These are phyloP conservation scores for Lepidium aucheri DNA, from an alignment of 345 rosid genomes.

Conservation along the genomic window DNA sequence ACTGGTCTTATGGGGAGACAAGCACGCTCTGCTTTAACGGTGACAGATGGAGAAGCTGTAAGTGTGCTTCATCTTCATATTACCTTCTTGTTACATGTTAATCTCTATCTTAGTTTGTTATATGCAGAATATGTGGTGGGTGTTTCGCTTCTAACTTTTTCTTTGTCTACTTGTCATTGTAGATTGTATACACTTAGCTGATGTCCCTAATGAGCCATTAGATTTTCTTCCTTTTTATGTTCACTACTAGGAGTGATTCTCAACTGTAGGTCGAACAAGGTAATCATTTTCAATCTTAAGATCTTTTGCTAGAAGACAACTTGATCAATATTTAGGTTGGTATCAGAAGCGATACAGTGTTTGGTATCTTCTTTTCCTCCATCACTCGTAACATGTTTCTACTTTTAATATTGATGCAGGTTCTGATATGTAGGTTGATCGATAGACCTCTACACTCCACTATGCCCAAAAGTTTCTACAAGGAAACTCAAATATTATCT, in stretches of 20 bases:
- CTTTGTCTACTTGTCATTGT: conserved; percentile 13
- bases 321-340: too few species aligned
- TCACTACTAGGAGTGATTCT: conserved; percentile 94
- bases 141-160: not conserved
- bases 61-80: conserved; percentile 22
- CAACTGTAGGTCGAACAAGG: conserved; percentile 99
- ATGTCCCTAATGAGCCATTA: conserved; percentile 81
- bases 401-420: conserved; percentile 39
- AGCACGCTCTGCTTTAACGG: conserved; percentile 81
- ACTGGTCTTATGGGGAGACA: conserved; percentile 96
- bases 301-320: not conserved
- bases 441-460: conserved; percentile 99
- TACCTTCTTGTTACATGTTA: not conserved
- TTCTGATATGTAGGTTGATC: conserved; percentile 89
- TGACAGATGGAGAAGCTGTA: conserved; percentile 98
- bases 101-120: not conserved
- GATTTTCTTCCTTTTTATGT: conserved; percentile 91
- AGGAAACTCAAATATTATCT: conserved; percentile 89
- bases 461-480: conserved; percentile 90
- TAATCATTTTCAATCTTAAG: conserved; percentile 16
- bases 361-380: not conserved
- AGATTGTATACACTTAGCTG: conserved; percentile 91
- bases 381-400: not conserved
- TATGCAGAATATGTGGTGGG: not conserved
- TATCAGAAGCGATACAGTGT: not conserved